Evolutionary conservation across 2,329 filamentous ascomycete species (phyloP).

Genomic region (Colletotrichum shisoi): DNA sequence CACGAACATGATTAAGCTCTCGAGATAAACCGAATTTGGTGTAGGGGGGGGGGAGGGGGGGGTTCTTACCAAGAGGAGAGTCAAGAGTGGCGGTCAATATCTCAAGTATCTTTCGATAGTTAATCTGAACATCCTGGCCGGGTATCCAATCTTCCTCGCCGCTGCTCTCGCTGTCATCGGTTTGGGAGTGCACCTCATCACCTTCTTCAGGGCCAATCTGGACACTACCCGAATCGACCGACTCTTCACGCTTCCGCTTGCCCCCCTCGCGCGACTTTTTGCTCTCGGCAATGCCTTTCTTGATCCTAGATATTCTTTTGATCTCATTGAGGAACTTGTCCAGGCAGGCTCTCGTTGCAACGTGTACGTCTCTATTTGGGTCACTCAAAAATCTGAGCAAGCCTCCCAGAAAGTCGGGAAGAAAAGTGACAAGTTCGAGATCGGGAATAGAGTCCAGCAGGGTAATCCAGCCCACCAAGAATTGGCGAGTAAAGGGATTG

Average conservation of each 20-base stretch:
- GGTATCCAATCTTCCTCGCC: conserved; percentile 95
- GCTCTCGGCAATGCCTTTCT: conserved; percentile 89
- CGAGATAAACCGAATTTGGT: not conserved
- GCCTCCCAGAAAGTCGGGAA: conserved; percentile 90
- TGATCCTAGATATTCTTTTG: conserved; percentile 89
- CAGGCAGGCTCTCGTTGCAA: conserved; percentile 85
- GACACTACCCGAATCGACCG: conserved; percentile 71
- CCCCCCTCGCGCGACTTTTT: conserved; percentile 73
- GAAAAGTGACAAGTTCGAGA: conserved; percentile 88
- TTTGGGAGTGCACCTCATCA: conserved; percentile 66
- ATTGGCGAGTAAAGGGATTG: conserved; percentile 93
- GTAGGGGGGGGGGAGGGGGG: too few species aligned
- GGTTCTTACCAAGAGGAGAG: conserved; percentile 72
- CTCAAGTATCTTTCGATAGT: conserved; percentile 88
- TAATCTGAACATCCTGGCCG: conserved; percentile 94
- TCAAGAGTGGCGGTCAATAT: conserved; percentile 91
- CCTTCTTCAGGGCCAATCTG: conserved; percentile 67
- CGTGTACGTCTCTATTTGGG: conserved; percentile 91
- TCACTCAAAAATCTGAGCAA: conserved; percentile 92
- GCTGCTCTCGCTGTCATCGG: conserved; percentile 65
- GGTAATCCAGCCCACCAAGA: conserved; percentile 95
- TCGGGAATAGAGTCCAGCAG: conserved; percentile 96
- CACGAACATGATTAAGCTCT: not conserved
- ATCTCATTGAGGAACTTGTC: conserved; percentile 94
- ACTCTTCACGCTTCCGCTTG: conserved; percentile 74